Evolutionary conservation across 768 basidiomycete species (phyloP).

Genomic region (Pholiota microspora): DNA sequence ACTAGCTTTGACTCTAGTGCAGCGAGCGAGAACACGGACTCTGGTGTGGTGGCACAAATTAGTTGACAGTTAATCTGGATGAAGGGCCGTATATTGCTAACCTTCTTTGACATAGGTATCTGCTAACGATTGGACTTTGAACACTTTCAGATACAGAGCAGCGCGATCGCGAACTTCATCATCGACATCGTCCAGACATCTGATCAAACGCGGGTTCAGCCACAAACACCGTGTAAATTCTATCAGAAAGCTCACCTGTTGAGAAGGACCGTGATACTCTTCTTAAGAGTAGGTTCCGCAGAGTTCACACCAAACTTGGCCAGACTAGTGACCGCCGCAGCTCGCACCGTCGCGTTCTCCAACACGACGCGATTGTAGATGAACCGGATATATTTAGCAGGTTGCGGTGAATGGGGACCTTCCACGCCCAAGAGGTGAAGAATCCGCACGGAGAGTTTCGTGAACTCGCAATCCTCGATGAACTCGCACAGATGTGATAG

Average conservation of each 20-base stretch:
- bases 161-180: conserved; percentile 99
- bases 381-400: conserved; percentile 97
- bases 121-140: conserved; percentile 77
- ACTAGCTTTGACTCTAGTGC: conserved; percentile 89
- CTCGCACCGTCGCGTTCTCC: conserved; percentile 96
- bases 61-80: too few relatives aligned
- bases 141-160: conserved; percentile 86
- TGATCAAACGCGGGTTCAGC: conserved; percentile 26
- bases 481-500: conserved; percentile 98
- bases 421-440: conserved; percentile 94
- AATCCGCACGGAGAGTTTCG: conserved; percentile 96
- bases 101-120: conserved; percentile 92
- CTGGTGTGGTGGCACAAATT: conserved; percentile 38
- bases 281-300: conserved; percentile 71
- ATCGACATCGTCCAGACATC: conserved; percentile 97
- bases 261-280: conserved; percentile 85
- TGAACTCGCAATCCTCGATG: conserved; percentile 99
- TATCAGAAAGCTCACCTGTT: conserved; percentile 53
- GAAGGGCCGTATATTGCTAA: conserved; percentile 26
- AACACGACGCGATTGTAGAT: conserved; percentile 99
- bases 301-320: conserved; percentile 97
- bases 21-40: conserved; percentile 90
- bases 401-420: conserved; percentile 94
- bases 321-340: conserved; percentile 91
- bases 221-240: not conserved